These are phyloP conservation scores for Talaromyces sp. DNA, from an alignment of 2,329 filamentous ascomycete species.

Conservation along the genomic window DNA sequence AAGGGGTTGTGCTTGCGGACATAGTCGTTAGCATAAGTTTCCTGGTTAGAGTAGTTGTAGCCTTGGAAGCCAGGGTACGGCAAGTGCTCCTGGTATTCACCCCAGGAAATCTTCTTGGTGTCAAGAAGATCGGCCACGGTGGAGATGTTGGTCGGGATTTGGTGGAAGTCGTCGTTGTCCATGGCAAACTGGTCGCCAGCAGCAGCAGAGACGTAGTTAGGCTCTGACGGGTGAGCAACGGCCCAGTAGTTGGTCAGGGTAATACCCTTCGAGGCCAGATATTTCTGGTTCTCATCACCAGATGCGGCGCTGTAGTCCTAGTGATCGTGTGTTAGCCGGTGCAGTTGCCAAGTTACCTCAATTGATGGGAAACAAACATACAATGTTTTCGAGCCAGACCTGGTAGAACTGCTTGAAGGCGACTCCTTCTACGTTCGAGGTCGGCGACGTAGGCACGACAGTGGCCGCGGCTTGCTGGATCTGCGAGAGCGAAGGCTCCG, in stretches of 20 bases:
- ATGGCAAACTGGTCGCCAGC: conserved; percentile 70
- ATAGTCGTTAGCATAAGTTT: conserved; percentile 66
- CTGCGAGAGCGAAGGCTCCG: conserved; percentile 22
- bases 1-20: conserved; percentile 74
- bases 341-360: neutral
- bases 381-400: conserved; percentile 75
- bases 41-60: conserved; percentile 56
- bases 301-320: conserved; percentile 58
- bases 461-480: conserved; percentile 44
- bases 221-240: conserved; percentile 67
- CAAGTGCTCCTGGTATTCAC: conserved; percentile 70
- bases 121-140: conserved; percentile 66
- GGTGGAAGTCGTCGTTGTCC: conserved; percentile 59
- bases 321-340: conserved; percentile 22
- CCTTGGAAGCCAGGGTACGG: conserved; percentile 72
- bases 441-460: conserved; percentile 57
- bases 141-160: conserved; percentile 56
- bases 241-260: conserved; percentile 56
- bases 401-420: conserved; percentile 67
- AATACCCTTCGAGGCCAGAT: conserved; percentile 47
- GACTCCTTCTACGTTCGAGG: conserved; percentile 62
- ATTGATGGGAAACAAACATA: conserved; percentile 24
- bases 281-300: conserved; percentile 45
- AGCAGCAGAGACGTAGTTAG: conserved; percentile 66
- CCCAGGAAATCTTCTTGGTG: conserved; percentile 61